Evolutionary conservation across 176 grass and related monocot species (phyloP), one percentile per base, ranked within the genome.

Genomic region (Oryza glaberrima): DNA sequence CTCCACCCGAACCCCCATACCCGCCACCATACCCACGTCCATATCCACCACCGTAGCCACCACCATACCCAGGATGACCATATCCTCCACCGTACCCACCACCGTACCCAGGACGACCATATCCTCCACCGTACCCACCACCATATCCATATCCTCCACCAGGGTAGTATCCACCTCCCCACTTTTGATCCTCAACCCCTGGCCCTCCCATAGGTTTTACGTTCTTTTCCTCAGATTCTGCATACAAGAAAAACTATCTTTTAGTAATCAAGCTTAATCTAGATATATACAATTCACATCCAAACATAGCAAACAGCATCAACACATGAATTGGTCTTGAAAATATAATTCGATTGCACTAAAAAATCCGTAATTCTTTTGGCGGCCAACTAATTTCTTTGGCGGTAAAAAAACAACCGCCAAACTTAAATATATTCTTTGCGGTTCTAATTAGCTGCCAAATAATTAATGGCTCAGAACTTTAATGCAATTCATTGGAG

Each of bases 191-290:
- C 0, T 41, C 16, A n/a, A 58, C 17, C 2, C 54, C 14, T 19
- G 7, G 35, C 8, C 0, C 80, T 19, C n/a, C 10, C 3, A 13
- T 9, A 11, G 30, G 67, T 23, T 71, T 71, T 20, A 58, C 11
- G 9, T 79, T 81, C 67, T 81, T 61, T 47, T 11, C 79, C 0
- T 82, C 68, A 20, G 80, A 80, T 28, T 63, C 58, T 63, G 1
- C n/a, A 11, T 10, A 63, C 0, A 23, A 3, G 58, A 23, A 23
- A 63, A 22, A 61, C 16, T 54, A 19, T 61, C 7, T 38, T 61
- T 61, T 1, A 61, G 2, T 22, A 52, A 16, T 58, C 40, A 41
- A 41, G 40, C 40, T 41, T 41, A 41, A 41, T 41, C 8, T 41
- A 8, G 40, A 41, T 8, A 32, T 32, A 32, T 32, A 41, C 4